phyloP scores from a whole-genome alignment of 306 rosid species.

The Mucuna pruriens region DNA sequence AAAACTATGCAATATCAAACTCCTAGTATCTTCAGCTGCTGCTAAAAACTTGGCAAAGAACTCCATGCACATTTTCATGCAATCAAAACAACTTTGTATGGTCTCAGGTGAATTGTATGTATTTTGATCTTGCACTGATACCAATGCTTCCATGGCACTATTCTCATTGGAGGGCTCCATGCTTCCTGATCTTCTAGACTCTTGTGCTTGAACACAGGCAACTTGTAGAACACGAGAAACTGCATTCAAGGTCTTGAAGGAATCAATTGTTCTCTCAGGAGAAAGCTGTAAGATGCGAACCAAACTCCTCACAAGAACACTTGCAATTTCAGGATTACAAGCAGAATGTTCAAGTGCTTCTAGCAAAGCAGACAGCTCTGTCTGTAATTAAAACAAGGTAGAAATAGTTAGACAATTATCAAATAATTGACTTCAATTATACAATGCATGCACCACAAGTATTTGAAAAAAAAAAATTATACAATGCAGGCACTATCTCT shows the following conservation, averaged over 20 bases:
- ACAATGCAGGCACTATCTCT: no score
- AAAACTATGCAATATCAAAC: constrained; percentile 63
- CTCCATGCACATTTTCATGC: constrained; percentile 72
- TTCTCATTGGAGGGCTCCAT: constrained; percentile 44
- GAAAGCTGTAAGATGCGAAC: constrained; percentile 72
- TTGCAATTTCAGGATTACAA: constrained; percentile 75
- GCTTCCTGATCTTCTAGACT: constrained; percentile 60
- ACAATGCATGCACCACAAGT: constrained; percentile 18
- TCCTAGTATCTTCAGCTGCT: constrained; percentile 72
- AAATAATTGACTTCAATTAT: constrained; percentile 17
- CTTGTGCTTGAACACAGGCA: constrained; percentile 87
- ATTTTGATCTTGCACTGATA: constrained; percentile 44
- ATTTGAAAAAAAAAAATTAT: background rate
- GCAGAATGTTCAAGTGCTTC: constrained; percentile 85
- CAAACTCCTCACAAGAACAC: constrained; percentile 75
- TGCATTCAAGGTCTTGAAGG: constrained; percentile 74
- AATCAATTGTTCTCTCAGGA: constrained; percentile 78
- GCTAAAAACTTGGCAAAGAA: constrained; percentile 67
- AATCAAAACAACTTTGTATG: constrained; percentile 56
- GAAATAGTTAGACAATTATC: constrained; percentile 35
- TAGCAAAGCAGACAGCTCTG: constrained; percentile 84
- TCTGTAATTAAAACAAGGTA: constrained; percentile 54
- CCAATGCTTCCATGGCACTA: constrained; percentile 39
- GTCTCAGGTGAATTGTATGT: constrained; percentile 46
- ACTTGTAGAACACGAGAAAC: constrained; percentile 84